Base-by-base conservation (phyloP, 1,284 basidiomycete genomes). In the Abortiporus biennis region DNA sequence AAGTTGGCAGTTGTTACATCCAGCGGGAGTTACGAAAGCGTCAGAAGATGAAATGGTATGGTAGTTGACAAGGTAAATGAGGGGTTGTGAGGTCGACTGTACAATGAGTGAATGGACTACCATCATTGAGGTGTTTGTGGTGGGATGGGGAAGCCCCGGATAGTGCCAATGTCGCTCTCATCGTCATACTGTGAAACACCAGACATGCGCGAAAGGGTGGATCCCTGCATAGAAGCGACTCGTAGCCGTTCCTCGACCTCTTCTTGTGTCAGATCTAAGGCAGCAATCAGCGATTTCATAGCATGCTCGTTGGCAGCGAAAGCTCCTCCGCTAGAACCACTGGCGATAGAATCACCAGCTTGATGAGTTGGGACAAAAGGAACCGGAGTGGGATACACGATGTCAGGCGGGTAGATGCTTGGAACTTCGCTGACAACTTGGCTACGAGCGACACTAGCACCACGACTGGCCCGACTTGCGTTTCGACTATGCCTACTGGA, bases 251-350 rank as follows among this genome's bases (percentile, higher is more conserved):
- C 65, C 45, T 71, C 65, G 2, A 67, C 62, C 31, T 69, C 62
- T 19, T 65, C 63, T 38, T 68, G 66, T 1, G 69, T 54, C 2
- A 68, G 57, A 38, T 78, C 69, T 27, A 85, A 67, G 13, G 78
- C 81, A 16, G 78, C 80, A 43, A 85, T 72, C 42, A 85, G 66
- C 15, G 75, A 79, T 51, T 68, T 69, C 49, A 85, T 63, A 12
- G 78, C 78, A 32, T 66, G 68, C 42, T 73, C 69, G n/a, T n/a
- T n/a, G 44, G 66, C 71, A 43, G 48, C 52, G 33, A 52, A 52
- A 9, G 53, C 38, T n/a, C 47, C 42, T 3, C 49, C 54, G 31
- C 51, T 55, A 20, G 44, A 38, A 15, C 40, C 44, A 43, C 55
- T 57, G 2, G 54, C 47, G n/a, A 54, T 46, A 12, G 59, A 59